Conservation (phyloP, 116 monocot species). For the Papilionanthe hybrid region DNA sequence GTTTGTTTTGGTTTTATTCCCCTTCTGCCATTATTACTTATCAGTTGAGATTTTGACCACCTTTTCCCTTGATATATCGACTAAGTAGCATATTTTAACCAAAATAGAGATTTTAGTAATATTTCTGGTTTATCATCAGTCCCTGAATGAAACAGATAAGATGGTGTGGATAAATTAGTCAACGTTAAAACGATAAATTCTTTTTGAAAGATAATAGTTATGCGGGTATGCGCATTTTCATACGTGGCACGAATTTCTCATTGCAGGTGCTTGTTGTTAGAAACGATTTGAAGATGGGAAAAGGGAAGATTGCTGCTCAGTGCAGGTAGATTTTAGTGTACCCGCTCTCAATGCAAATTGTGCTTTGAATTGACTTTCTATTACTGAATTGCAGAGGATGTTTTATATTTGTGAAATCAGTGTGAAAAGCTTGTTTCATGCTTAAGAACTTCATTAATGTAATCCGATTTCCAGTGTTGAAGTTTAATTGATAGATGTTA, state of each 20-base stretch:
- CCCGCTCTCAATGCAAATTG: not conserved
- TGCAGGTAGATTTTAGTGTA: slow-evolving; percentile 54
- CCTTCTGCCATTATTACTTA: not conserved
- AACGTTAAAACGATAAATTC: not conserved
- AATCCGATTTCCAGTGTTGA: not conserved
- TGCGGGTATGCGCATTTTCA: not conserved
- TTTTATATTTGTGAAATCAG: not conserved
- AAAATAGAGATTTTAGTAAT: not conserved
- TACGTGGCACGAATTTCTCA: not conserved
- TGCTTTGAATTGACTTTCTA: not conserved
- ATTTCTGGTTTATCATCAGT: not conserved
- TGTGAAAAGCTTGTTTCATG: not conserved
- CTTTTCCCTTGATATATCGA: not conserved
- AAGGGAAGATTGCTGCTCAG: slow-evolving; percentile 98
- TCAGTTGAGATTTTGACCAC: not conserved
- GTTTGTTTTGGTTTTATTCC: not conserved
- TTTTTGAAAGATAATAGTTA: not conserved
- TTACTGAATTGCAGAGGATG: not conserved
- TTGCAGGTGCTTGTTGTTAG: slow-evolving; percentile 88
- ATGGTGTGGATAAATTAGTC: not conserved
- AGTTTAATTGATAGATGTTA: too few species aligned
- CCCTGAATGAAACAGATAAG: not conserved
- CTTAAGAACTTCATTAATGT: not conserved
- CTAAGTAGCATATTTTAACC: not conserved
- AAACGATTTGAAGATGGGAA: slow-evolving; percentile 99